Evolutionary conservation across 352 stramenopile genomes (phyloP).

Genomic region (Globisporangium alternatum): DNA sequence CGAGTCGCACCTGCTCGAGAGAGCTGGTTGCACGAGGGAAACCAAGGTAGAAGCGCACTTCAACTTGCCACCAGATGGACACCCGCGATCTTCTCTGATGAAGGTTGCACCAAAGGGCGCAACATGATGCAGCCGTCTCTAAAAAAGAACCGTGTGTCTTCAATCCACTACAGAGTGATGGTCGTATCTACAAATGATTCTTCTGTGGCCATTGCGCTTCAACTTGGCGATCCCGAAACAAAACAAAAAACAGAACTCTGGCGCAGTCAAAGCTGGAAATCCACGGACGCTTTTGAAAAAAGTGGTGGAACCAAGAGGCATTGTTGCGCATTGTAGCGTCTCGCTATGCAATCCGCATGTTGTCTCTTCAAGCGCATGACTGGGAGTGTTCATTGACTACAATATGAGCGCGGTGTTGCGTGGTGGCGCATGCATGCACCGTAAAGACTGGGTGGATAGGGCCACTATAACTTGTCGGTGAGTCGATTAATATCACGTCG

Average conservation of each 20-base stretch:
- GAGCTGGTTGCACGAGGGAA: constrained; percentile 2
- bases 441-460: neutral
- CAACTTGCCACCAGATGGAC: neutral
- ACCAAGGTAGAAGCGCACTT: constrained; percentile 4
- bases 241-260: constrained; percentile 5
- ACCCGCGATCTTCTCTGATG: neutral
- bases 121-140: neutral
- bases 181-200: constrained; percentile 3
- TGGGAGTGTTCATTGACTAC: neutral
- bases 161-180: constrained; percentile 13
- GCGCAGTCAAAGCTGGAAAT: neutral
- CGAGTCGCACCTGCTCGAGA: neutral
- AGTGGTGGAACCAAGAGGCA: neutral
- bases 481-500: constrained; percentile 17
- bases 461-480: neutral
- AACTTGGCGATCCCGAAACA: constrained; percentile 9
- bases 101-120: neutral
- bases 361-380: neutral
- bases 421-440: neutral
- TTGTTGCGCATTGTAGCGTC: constrained; percentile 5
- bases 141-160: constrained; percentile 11
- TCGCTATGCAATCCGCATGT: neutral
- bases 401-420: neutral
- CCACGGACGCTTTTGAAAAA: constrained; percentile 7
- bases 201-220: neutral